Evolutionary conservation across 345 rosid genomes (phyloP).

Genomic region (Euphorbia pulcherrima): DNA sequence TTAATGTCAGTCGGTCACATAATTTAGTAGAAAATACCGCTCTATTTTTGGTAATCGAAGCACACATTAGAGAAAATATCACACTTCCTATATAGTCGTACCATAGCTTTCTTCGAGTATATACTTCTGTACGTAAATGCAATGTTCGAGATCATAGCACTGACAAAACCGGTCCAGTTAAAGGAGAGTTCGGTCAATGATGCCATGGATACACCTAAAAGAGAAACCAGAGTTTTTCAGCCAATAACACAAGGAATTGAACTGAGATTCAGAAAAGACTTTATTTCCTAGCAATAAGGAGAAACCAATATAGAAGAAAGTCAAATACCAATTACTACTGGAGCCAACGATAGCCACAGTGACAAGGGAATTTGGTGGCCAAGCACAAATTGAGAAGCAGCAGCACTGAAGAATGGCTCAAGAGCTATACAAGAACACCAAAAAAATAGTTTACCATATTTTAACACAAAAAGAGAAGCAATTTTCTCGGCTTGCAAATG

Average conservation of each 20-base stretch:
- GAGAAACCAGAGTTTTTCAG: conserved; percentile 16
- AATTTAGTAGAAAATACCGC: neutral
- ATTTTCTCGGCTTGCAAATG: neutral
- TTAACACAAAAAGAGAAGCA: neutral
- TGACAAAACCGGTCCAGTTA: conserved; percentile 50
- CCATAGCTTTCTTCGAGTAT: conserved; percentile 56
- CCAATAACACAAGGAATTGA: neutral
- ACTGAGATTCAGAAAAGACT: neutral
- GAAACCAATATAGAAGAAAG: neutral
- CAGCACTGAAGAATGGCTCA: conserved; percentile 52
- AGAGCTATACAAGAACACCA: conserved; percentile 30
- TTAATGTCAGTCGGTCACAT: neutral
- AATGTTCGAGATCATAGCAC: conserved; percentile 53
- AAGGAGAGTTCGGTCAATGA: conserved; percentile 54
- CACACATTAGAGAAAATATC: neutral
- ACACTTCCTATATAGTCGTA: conserved; percentile 11
- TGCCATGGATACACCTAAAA: conserved; percentile 52
- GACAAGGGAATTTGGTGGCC: conserved; percentile 49
- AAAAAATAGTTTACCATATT: neutral
- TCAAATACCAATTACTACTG: conserved; percentile 46
- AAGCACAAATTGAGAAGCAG: conserved; percentile 51
- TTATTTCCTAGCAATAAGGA: neutral
- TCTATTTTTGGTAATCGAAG: neutral
- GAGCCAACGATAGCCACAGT: conserved; percentile 47
- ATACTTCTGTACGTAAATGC: conserved; percentile 55